A percentile compares a stretch with the other conserved stretches of the same genome.
phyloP scores from a whole-genome alignment of 352 stramenopile genomes.

The Blastocystis sp. region DNA sequence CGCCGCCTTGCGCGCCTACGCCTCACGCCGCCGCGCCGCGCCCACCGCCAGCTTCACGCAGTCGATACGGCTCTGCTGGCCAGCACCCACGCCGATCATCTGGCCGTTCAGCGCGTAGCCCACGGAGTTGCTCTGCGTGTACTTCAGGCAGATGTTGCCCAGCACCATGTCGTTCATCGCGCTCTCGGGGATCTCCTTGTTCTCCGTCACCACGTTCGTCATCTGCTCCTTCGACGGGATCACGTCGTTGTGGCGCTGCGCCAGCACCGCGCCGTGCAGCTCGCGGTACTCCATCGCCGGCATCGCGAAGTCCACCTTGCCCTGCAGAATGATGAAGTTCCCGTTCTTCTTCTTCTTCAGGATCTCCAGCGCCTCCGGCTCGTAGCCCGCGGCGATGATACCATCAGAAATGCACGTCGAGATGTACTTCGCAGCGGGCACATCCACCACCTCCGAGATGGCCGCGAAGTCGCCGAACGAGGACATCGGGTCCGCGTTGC shows the following conservation, averaged over 20 bases:
- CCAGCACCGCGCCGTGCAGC: conserved; percentile 94
- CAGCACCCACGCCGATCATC: conserved; percentile 98
- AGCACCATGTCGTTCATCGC: conserved; percentile 92
- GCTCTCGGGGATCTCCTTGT: conserved; percentile 80
- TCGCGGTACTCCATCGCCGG: conserved; percentile 93
- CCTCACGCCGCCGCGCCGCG: background rate
- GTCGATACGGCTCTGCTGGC: conserved; percentile 97
- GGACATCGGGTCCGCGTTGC: conserved; percentile 97
- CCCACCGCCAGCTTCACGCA: conserved; percentile 95
- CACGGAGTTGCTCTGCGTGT: conserved; percentile 98
- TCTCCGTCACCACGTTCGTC: conserved; percentile 82
- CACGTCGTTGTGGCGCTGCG: conserved; percentile 95
- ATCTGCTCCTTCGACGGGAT: conserved; percentile 89
- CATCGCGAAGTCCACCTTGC: conserved; percentile 85
- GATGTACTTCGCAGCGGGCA: conserved; percentile 92
- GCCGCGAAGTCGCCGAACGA: conserved; percentile 98
- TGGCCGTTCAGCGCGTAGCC: conserved; percentile 97
- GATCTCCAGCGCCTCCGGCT: conserved; percentile 92
- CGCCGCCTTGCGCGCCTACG: conserved; percentile 84
- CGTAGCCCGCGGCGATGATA: conserved; percentile 97
- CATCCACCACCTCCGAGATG: conserved; percentile 94
- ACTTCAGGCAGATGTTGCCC: conserved; percentile 98
- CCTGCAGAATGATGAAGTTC: conserved; percentile 97
- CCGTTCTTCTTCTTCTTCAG: conserved; percentile 96
- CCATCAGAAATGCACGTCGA: conserved; percentile 98